Conservation (phyloP, 352 stramenopile species). For the Phytophthora pistaciae region DNA sequence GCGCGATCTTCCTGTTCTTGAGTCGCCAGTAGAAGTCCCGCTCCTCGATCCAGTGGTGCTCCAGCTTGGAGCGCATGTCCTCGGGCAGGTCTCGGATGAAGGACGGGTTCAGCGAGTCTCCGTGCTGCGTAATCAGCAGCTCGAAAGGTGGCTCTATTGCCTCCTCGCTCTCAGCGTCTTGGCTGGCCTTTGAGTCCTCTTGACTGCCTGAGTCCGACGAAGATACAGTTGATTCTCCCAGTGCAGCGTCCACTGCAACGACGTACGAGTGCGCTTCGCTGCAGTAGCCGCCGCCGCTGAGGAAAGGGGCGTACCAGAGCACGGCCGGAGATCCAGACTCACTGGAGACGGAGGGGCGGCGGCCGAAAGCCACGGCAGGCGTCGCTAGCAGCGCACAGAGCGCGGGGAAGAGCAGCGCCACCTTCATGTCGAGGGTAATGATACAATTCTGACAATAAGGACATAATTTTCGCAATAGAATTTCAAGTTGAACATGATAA, state of each 20-base stretch:
- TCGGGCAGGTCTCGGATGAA: slow-evolving; percentile 73
- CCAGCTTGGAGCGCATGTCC: slow-evolving; percentile 51
- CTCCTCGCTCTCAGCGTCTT: slow-evolving; percentile 6
- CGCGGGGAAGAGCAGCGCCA: slow-evolving; percentile 9
- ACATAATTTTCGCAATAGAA: slow-evolving; percentile 1
- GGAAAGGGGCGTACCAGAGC: slow-evolving; percentile 92
- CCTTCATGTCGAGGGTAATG: slow-evolving; percentile 13
- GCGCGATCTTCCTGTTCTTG: slow-evolving; percentile 41
- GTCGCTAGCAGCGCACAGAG: slow-evolving; percentile 20
- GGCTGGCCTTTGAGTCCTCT: slow-evolving; percentile 16
- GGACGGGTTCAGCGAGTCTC: slow-evolving; percentile 68
- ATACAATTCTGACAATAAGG: slow-evolving; percentile 26
- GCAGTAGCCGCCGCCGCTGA: slow-evolving; percentile 93
- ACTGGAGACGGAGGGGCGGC: not conserved
- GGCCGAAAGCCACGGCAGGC: slow-evolving; percentile 10
- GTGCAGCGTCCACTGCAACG: slow-evolving; percentile 59
- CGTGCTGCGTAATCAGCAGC: slow-evolving; percentile 73
- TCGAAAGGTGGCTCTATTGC: slow-evolving; percentile 44
- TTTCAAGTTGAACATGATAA: slow-evolving; percentile 9
- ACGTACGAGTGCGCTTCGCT: slow-evolving; percentile 92
- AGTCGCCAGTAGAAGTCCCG: slow-evolving; percentile 72
- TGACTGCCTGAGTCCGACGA: not conserved
- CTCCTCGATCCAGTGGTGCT: slow-evolving; percentile 82
- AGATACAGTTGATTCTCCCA: slow-evolving; percentile 6
- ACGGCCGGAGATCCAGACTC: slow-evolving; percentile 47